Evolutionary conservation across 23 red algal species (phyloP), one percentile per base, ranked within the genome.

Genomic region (Chondrus crispus): DNA sequence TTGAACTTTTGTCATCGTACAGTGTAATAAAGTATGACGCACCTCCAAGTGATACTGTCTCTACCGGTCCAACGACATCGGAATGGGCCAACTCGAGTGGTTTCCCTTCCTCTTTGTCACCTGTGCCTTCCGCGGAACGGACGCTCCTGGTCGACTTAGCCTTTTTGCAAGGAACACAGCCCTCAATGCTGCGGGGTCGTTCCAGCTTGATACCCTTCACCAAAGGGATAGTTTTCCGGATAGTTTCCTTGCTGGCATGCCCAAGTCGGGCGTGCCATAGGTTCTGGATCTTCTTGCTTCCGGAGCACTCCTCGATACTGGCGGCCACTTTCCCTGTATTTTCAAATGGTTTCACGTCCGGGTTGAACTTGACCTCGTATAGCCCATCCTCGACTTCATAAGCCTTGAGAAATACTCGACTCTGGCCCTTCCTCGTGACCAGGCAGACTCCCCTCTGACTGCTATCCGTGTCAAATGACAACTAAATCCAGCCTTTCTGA

Each of bases 191-290:
- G 24, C 24, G 7, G 71, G 30, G 7, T 20, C 44, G 7, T 48
- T 76, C 44, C 24, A 76, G 28, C 7, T 48, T 24, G 11, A 76
- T 76, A 28, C 71, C 71, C 7, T 76, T 22, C 71, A 76, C 71
- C 28, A 76, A 48, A n/a, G 71, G 71, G 43, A 76, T 76, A 38
- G 71, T 76, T 48, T 76, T 76, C 44, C 19, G 4, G 24, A 42
- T 76, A 20, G 39, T 8, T 5, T 11, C 11, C 28, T 48, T 76
- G 37, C 71, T 37, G 7, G 71, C 28, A 76, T 76, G 71, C 7
- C 71, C 39, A 40, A 76, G 71, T 76, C 71, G 71, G 4, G 44
- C 39, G 71, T 76, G 71, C 71, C 71, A 76, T 5, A 42, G 28
- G 5, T 42, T 5, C 7, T 46, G 24, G 19, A 8, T 43, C 43